phyloP scores from a whole-genome alignment of 2,329 filamentous ascomycete genomes.

The Monilinia polystroma region DNA sequence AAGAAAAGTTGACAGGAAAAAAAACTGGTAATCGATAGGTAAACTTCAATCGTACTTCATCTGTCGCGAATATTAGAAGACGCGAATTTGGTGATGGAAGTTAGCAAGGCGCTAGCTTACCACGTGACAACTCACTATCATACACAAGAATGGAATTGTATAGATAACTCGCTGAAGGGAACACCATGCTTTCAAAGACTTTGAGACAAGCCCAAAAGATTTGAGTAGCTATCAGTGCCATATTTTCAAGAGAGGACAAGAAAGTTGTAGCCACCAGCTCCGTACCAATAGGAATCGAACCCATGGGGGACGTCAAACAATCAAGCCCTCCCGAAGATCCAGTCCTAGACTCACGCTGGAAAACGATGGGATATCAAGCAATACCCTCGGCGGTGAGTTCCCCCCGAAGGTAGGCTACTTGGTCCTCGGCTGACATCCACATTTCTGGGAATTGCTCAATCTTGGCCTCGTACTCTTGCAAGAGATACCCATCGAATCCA shows the following conservation, averaged over 20 bases:
- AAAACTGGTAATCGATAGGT: background rate
- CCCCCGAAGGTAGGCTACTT: background rate
- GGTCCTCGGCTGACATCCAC: background rate
- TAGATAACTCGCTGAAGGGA: background rate
- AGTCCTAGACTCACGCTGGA: background rate
- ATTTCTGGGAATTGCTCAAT: background rate
- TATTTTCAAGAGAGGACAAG: background rate
- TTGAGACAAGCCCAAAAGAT: background rate
- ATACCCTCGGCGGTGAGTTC: slow-evolving; percentile 1
- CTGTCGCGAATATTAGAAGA: slow-evolving; percentile 12
- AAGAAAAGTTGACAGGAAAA: background rate
- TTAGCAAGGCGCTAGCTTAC: background rate
- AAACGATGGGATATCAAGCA: slow-evolving; percentile 10
- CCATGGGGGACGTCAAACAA: background rate
- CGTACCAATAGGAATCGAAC: background rate
- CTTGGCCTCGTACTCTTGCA: background rate
- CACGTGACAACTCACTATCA: slow-evolving; percentile 4
- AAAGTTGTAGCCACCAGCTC: background rate
- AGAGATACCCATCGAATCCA: slow-evolving; percentile 16
- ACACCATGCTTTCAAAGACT: background rate
- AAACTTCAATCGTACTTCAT: slow-evolving; percentile 1
- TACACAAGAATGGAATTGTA: background rate
- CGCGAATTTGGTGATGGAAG: slow-evolving; percentile 15
- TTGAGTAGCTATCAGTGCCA: background rate
- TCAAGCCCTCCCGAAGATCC: background rate